Evolutionary conservation across 2,329 filamentous ascomycete species (phyloP).

Genomic region (Fusarium avenaceum): DNA sequence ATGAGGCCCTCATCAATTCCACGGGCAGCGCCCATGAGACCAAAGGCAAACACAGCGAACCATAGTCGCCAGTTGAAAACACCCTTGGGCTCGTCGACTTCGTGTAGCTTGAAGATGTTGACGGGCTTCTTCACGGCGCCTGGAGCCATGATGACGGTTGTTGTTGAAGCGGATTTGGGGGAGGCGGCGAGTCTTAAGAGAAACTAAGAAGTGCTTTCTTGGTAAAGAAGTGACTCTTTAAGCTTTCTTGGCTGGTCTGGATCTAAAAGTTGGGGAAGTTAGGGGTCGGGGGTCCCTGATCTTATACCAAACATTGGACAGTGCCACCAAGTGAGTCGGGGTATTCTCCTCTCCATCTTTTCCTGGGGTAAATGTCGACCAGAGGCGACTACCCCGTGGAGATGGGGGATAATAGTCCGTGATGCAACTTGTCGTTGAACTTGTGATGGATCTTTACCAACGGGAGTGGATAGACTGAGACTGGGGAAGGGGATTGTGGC

Average conservation of each 20-base stretch:
- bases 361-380: constrained; percentile 22
- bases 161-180: neutral
- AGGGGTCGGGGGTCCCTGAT: constrained; percentile 14
- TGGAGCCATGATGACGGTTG: constrained; percentile 17
- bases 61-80: constrained; percentile 31
- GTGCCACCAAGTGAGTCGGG: neutral
- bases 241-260: constrained; percentile 4
- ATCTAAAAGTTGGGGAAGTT: constrained; percentile 20
- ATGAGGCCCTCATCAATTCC: constrained; percentile 26
- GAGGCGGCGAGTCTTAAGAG: neutral
- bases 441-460: neutral
- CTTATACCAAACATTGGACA: constrained; percentile 11
- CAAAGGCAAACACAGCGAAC: constrained; percentile 29
- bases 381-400: constrained; percentile 20
- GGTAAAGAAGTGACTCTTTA: neutral
- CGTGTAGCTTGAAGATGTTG: constrained; percentile 28
- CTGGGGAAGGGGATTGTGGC: neutral
- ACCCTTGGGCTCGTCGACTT: constrained; percentile 21
- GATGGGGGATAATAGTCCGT: neutral
- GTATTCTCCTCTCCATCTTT: neutral
- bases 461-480: neutral
- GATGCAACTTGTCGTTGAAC: neutral
- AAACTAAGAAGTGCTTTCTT: neutral
- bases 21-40: constrained; percentile 20
- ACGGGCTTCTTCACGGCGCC: constrained; percentile 27